Evolutionary conservation across 2,329 filamentous ascomycete species (phyloP).

Genomic region (Sclerotinia trifoliorum): DNA sequence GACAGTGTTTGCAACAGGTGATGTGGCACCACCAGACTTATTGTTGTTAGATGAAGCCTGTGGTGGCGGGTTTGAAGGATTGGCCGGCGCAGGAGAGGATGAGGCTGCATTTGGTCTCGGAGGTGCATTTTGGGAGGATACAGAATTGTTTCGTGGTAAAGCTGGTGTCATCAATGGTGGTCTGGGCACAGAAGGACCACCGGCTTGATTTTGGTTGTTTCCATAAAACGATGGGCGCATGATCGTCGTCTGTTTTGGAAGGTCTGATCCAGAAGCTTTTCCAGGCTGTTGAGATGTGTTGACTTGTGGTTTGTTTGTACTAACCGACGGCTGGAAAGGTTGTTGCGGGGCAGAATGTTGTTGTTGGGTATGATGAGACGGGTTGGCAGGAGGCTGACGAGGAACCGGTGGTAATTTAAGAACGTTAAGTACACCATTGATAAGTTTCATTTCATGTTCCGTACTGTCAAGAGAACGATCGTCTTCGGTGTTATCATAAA

Average conservation of each 20-base stretch:
- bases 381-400: conserved; percentile 3
- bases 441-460: conserved; percentile 33
- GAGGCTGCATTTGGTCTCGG: conserved; percentile 28
- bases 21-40: neutral
- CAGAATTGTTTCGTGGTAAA: conserved; percentile 33
- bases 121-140: conserved; percentile 29
- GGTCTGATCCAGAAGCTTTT: conserved; percentile 27
- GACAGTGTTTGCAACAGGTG: conserved; percentile 1
- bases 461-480: conserved; percentile 30
- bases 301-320: conserved; percentile 30
- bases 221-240: conserved; percentile 36
- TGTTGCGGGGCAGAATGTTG: conserved; percentile 23
- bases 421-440: conserved; percentile 28
- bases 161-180: conserved; percentile 37
- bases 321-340: conserved; percentile 26
- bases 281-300: conserved; percentile 27
- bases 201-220: conserved; percentile 31
- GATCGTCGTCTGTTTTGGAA: conserved; percentile 32
- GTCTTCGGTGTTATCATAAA: conserved; percentile 33
- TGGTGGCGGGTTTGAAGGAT: conserved; percentile 23
- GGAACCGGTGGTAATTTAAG: conserved; percentile 15
- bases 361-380: conserved; percentile 8
- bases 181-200: conserved; percentile 32
- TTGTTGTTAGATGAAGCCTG: conserved; percentile 10
- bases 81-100: conserved; percentile 27